phyloP scores from a whole-genome alignment of 345 rosid genomes.

The Pistacia atlantica region DNA sequence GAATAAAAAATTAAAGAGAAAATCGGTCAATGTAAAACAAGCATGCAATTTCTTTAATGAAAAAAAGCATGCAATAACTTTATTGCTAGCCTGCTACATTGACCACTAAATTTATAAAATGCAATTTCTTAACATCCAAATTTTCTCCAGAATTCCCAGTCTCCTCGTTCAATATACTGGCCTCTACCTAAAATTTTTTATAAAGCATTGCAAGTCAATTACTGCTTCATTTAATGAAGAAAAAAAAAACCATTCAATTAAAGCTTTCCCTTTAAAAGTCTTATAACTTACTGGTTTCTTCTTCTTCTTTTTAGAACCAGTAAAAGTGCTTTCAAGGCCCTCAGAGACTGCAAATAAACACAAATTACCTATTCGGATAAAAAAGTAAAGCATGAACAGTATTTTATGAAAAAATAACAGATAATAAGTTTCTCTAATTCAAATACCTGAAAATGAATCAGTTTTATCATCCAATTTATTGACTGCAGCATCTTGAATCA shows the following conservation, averaged over 20 bases:
- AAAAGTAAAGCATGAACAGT: too few species aligned
- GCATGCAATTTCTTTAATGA: neutral
- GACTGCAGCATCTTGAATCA: conserved; percentile 56
- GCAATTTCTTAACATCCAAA: conserved; percentile 52
- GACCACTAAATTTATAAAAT: neutral
- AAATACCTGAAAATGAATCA: conserved; percentile 62
- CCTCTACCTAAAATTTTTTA: conserved; percentile 58
- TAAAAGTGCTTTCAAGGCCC: conserved; percentile 69
- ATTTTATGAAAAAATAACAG: too few species aligned
- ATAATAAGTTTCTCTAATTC: neutral
- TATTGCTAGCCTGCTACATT: neutral
- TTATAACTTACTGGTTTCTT: conserved; percentile 76
- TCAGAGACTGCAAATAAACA: conserved; percentile 56
- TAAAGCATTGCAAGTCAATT: conserved; percentile 5
- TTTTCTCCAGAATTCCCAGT: conserved; percentile 57
- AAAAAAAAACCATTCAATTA: neutral
- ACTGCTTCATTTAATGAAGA: neutral
- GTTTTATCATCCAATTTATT: conserved; percentile 64
- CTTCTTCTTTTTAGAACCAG: conserved; percentile 93
- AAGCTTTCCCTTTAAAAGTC: neutral
- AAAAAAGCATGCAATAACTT: neutral
- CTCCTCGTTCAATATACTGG: conserved; percentile 66
- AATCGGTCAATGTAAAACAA: neutral
- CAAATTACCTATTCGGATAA: neutral
- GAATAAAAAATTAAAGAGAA: neutral